Conservation (phyloP, 768 basidiomycete species). For the Vararia minispora region DNA sequence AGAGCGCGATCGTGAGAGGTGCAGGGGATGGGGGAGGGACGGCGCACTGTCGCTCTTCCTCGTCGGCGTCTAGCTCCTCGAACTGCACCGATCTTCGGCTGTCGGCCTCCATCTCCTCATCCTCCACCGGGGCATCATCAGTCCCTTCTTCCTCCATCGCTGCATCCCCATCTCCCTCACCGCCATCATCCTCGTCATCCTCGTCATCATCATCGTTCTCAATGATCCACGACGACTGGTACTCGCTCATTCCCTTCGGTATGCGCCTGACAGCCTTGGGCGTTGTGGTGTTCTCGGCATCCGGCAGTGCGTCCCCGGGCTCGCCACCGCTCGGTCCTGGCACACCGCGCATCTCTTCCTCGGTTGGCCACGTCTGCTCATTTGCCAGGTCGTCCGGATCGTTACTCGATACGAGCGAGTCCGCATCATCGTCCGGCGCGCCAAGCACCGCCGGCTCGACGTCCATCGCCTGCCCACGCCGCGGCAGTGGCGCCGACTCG, state of each 20-base stretch:
- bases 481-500: constrained; percentile 44
- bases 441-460: constrained; percentile 55
- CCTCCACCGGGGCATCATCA: constrained; percentile 40
- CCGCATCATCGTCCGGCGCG: constrained; percentile 58
- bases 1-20: too few species aligned
- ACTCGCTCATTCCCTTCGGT: constrained; percentile 93
- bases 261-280: constrained; percentile 72
- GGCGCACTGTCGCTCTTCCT: constrained; percentile 78
- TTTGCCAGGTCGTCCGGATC: constrained; percentile 83
- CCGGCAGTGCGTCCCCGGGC: constrained; percentile 34
- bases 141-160: constrained; percentile 47
- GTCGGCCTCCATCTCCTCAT: constrained; percentile 45
- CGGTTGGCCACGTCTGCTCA: constrained; percentile 98
- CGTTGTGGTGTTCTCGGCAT: constrained; percentile 61
- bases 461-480: constrained; percentile 44
- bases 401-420: constrained; percentile 81
- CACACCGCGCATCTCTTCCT: constrained; percentile 75
- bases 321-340: constrained; percentile 17
- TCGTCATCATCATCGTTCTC: constrained; percentile 56
- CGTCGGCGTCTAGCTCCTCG: constrained; percentile 70
- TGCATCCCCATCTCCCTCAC: constrained; percentile 27
- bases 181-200: constrained; percentile 21
- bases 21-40: constrained; percentile 4
- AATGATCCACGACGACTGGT: constrained; percentile 94
- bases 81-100: constrained; percentile 44